Evolutionary conservation across 345 rosid genomes (phyloP), one percentile per base, ranked within the genome.

Genomic region (Eucalyptus cloeziana): DNA sequence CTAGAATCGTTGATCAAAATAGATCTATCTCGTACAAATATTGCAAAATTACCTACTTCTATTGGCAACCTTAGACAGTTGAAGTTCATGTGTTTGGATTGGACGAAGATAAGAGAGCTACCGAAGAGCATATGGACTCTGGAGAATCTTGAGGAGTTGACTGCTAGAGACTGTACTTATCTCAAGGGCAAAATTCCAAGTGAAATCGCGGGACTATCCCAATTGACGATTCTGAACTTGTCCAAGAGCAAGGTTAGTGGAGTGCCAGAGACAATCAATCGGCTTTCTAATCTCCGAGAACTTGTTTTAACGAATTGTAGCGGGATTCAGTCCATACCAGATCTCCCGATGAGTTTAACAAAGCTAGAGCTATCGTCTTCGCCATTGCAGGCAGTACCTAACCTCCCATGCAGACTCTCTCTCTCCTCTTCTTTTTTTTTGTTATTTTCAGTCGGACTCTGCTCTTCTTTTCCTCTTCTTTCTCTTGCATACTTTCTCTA

Each of bases 161-260:
- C 4, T 13, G 71, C 71, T 1, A 13, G 3, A 64, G 8, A 8
- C 4, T n/a, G 33, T 62, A 0, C 1, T 5, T 5, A 30, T 62
- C 69, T 62, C 69, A 2, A 62, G 33, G 69, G 69, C 1, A 9
- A 62, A 30, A 62, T 62, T 62, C 69, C 69, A 5, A 62, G 69
- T 30, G 69, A 62, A 62, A 62, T 62, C 16, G 17, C 33, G 4
- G 8, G 69, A 30, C 69, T 62, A 30, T 62, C 33, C 17, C 33
- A 6, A 27, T 62, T 62, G 69, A 62, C 13, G 33, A 62, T 30
- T 13, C 9, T 62, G 8, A 27, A 62, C 33, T 62, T 62, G 17
- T 62, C 33, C 31, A 0, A 6, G 2, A 62, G 69, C 69, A 62
- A 30, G 9, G 5, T 62, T 27, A 30, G 69, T 13, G 7, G 69